A percentile compares a stretch with the other conserved stretches of the same genome.
phyloP scores from a whole-genome alignment of 208 protist genomes.

The Wallacemonas sp. region DNA sequence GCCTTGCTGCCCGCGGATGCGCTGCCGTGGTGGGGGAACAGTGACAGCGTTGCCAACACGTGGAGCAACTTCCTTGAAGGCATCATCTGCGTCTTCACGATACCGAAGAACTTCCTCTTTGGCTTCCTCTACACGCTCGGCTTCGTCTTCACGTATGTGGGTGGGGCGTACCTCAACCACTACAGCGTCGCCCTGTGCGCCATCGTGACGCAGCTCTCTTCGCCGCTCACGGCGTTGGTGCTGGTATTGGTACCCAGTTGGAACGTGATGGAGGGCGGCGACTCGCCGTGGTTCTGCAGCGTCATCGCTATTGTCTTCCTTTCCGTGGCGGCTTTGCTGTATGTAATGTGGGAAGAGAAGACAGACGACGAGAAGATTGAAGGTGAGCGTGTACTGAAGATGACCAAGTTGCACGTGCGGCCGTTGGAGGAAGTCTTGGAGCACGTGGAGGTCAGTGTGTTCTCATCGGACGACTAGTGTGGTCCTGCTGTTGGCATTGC shows the following conservation, averaged over 20 bases:
- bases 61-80: slow-evolving; percentile 74
- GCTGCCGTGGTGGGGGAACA: slow-evolving; percentile 78
- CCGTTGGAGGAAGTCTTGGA: slow-evolving; percentile 12
- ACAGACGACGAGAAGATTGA: slow-evolving; percentile 72
- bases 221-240: slow-evolving; percentile 69
- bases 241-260: slow-evolving; percentile 68
- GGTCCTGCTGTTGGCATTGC: no score
- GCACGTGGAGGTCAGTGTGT: neutral
- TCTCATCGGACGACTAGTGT: neutral
- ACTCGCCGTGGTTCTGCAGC: slow-evolving; percentile 72
- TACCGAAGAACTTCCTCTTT: slow-evolving; percentile 57
- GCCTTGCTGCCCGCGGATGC: slow-evolving; percentile 72
- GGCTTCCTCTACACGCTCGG: slow-evolving; percentile 75
- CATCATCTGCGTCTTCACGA: slow-evolving; percentile 56
- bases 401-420: slow-evolving; percentile 34
- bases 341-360: slow-evolving; percentile 76
- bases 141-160: slow-evolving; percentile 77
- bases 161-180: slow-evolving; percentile 83
- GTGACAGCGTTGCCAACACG: slow-evolving; percentile 38
- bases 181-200: slow-evolving; percentile 81
- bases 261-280: slow-evolving; percentile 52
- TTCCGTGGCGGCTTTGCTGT: slow-evolving; percentile 53
- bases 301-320: slow-evolving; percentile 62
- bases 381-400: slow-evolving; percentile 60
- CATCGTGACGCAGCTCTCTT: slow-evolving; percentile 77